Conservation (phyloP, 352 stramenopile genomes). For the Globisporangium nodosum region DNA sequence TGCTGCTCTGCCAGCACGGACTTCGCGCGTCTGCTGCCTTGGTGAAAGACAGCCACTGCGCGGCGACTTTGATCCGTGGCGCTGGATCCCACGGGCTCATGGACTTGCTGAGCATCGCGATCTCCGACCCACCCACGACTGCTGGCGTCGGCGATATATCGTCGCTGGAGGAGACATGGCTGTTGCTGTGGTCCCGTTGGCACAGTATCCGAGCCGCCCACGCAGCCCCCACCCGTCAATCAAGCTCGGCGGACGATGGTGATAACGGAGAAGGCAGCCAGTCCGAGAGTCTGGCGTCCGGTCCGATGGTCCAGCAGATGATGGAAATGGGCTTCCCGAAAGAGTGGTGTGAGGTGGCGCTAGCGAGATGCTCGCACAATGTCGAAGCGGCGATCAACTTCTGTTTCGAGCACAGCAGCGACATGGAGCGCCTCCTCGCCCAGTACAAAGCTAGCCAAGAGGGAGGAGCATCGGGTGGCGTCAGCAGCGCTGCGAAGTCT, state of each 20-base stretch:
- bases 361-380: constrained; percentile 82
- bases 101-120: constrained; percentile 58
- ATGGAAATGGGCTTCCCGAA: constrained; percentile 93
- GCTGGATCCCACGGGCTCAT: constrained; percentile 47
- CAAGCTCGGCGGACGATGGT: constrained; percentile 9
- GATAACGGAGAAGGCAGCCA: constrained; percentile 20
- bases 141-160: constrained; percentile 63
- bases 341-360: constrained; percentile 88
- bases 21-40: constrained; percentile 62
- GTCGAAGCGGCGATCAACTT: constrained; percentile 91
- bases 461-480: constrained; percentile 8
- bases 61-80: constrained; percentile 59
- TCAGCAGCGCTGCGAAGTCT: constrained; percentile 17
- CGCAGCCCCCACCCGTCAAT: constrained; percentile 28
- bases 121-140: constrained; percentile 67
- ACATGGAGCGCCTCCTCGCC: constrained; percentile 86
- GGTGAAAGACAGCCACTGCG: constrained; percentile 62
- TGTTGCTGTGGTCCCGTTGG: constrained; percentile 77
- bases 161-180: constrained; percentile 75
- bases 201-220: constrained; percentile 48
- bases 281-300: constrained; percentile 26
- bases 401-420: constrained; percentile 89
- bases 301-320: constrained; percentile 87
- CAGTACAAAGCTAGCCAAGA: constrained; percentile 67
- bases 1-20: constrained; percentile 77